These are phyloP conservation scores for Paecilomyces variotii DNA, from an alignment of 2,329 filamentous ascomycete species.

Conservation along the genomic window DNA sequence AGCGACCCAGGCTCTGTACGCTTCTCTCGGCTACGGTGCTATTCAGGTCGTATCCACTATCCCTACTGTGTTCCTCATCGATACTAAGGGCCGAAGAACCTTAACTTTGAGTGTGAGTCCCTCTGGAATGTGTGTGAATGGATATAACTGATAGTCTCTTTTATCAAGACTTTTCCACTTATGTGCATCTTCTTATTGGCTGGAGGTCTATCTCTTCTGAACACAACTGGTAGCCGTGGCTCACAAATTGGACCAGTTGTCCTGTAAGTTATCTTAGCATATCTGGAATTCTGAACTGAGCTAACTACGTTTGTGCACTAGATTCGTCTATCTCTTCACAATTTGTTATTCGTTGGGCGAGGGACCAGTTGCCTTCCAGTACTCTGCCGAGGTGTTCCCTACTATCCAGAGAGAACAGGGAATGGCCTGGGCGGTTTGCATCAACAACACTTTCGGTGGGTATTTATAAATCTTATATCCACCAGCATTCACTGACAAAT, in stretches of 20 bases:
- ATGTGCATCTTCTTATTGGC: conserved; percentile 47
- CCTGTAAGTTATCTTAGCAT: no score
- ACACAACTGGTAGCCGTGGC: no score
- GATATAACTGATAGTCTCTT: conserved; percentile 41
- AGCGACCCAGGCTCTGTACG: conserved; percentile 43
- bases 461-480: no score
- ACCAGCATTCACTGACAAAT: no score
- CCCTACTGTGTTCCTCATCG: conserved; percentile 58
- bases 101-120: no score
- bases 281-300: no score
- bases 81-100: conserved; percentile 55
- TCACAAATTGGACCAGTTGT: no score
- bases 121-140: no score
- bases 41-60: conserved; percentile 60
- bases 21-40: conserved; percentile 53
- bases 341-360: conserved; percentile 49
- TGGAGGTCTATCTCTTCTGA: no score
- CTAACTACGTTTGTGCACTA: conserved; percentile 30
- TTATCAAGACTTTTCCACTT: conserved; percentile 54
- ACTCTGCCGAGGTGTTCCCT: conserved; percentile 53
- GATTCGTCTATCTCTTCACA: conserved; percentile 41
- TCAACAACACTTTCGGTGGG: no score
- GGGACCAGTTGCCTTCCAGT: conserved; percentile 58
- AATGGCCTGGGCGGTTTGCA: no score
- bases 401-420: conserved; percentile 27